These are phyloP conservation scores for Mucor circinelloides DNA, from an alignment of 371 early-diverging fungal genomes.

Conservation along the genomic window DNA sequence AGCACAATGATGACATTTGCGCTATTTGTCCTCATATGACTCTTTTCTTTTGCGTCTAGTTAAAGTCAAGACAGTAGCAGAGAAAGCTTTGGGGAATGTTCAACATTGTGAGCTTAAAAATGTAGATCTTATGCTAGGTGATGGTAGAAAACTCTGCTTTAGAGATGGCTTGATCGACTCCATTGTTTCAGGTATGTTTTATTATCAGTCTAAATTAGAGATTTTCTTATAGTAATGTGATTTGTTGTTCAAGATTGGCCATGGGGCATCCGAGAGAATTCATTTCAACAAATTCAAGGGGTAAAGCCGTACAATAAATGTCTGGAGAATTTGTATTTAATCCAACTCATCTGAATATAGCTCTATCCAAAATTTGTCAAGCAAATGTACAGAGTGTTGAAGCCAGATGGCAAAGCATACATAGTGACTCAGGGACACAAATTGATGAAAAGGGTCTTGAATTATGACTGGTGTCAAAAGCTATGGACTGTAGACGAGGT, in stretches of 20 bases:
- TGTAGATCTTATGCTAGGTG: constrained; percentile 40
- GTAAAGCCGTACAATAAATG: constrained; percentile 13
- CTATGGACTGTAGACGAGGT: constrained; percentile 31
- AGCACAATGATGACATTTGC: not conserved
- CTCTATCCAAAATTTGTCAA: constrained; percentile 49
- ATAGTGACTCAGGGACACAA: constrained; percentile 51
- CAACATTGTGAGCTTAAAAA: constrained; percentile 30
- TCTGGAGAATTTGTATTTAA: not conserved
- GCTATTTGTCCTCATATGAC: not conserved
- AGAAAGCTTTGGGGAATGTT: constrained; percentile 39
- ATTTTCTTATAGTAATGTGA: not conserved
- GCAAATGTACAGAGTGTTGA: constrained; percentile 35
- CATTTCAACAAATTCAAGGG: constrained; percentile 36
- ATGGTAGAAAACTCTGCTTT: constrained; percentile 37
- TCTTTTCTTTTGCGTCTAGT: constrained; percentile 17
- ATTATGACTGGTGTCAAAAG: constrained; percentile 39
- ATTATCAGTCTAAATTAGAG: not conserved
- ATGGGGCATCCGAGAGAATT: constrained; percentile 49
- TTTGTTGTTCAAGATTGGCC: constrained; percentile 40
- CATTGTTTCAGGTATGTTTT: constrained; percentile 40
- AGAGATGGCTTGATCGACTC: constrained; percentile 37
- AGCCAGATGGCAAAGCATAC: constrained; percentile 37
- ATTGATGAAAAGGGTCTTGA: constrained; percentile 38
- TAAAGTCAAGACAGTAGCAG: constrained; percentile 28
- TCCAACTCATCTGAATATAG: constrained; percentile 19